phyloP scores from a whole-genome alignment of 208 protist species.

The Trypanosoma platydactyli region DNA sequence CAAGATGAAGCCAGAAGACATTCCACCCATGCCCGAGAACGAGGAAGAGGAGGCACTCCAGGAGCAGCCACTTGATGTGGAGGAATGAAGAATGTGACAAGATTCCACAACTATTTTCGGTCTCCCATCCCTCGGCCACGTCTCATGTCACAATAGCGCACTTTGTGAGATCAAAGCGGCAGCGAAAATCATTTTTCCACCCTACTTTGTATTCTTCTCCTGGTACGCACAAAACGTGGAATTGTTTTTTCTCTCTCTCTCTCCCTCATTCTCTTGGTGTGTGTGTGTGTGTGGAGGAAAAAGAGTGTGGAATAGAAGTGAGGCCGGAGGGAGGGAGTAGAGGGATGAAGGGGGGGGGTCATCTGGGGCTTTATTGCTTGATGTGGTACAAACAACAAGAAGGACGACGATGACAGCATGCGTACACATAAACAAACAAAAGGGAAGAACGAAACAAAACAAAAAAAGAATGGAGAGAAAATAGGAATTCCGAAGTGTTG shows the following conservation, averaged over 20 bases:
- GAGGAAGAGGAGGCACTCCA: slow-evolving; percentile 61
- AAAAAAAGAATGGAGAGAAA: neutral
- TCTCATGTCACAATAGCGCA: too few species aligned
- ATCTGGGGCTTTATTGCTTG: too few species aligned
- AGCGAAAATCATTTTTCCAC: too few species aligned
- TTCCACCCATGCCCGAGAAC: slow-evolving; percentile 42
- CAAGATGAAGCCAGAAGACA: slow-evolving; percentile 73
- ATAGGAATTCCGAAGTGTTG: too few species aligned
- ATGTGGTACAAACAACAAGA: too few species aligned
- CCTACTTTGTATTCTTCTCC: too few species aligned
- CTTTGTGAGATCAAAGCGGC: too few species aligned
- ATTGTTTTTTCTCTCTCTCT: slow-evolving; percentile 4
- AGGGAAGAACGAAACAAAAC: slow-evolving; percentile 6
- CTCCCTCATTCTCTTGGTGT: neutral
- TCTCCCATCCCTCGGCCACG: neutral
- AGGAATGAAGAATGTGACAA: slow-evolving; percentile 59
- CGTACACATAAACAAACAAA: neutral
- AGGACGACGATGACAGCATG: neutral
- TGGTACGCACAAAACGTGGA: too few species aligned
- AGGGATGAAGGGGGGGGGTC: too few species aligned
- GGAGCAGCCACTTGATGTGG: slow-evolving; percentile 77
- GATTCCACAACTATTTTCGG: neutral
- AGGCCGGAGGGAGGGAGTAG: too few species aligned
- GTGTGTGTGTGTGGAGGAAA: too few species aligned
- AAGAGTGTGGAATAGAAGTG: too few species aligned